Base-by-base conservation (phyloP, 495 filamentous ascomycete genomes). In the Aspergillus asperescens region DNA sequence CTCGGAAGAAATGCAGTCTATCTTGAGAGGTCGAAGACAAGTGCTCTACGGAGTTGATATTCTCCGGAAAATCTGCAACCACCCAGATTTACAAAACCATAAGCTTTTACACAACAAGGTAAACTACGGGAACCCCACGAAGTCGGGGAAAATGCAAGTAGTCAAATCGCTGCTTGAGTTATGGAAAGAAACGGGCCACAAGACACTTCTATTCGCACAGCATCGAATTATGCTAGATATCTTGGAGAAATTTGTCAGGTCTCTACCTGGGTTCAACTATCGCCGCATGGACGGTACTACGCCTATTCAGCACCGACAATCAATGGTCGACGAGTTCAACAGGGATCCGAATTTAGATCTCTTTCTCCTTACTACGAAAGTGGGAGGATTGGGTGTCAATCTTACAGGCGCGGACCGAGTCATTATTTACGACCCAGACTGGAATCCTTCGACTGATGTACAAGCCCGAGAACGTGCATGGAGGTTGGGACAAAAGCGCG, bases 341-440 rank as follows among this genome's bases (percentile, higher is more conserved):
- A 84, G 78, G 10, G 77, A 87, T 49, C 81, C 83, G 0, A 74
- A 86, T 32, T 68, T 95, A 19, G 83, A 97, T 58, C 82, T 97
- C 4, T 97, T 98, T 68, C 74, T 98, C 19, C 76, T 97, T 9
- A 96, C 93, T 0, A 97, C 93, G 4, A 92, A 90, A 63, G 94
- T 96, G 23, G 93, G 93, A 27, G 93, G 93, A 0, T 77, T 98
- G 28, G 93, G 93, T 5, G 81, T 95, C 40, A 98, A 98, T 59
- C 72, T 98, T 12, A 97, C 93, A 7, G 92, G 93, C 5, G 93
- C 93, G 1, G 88, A 95, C 66, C 86, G 93, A 20, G 90, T 98
- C 48, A 94, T 98, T 62, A 95, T 98, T 48, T 98, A 87, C 56
- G 93, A 98, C 62, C 93, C 93, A 0, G 92, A 98, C 64, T 98